These are phyloP conservation scores for Pelargonium cotyledonis DNA, from an alignment of 441 rosid genomes.

Conservation along the genomic window DNA sequence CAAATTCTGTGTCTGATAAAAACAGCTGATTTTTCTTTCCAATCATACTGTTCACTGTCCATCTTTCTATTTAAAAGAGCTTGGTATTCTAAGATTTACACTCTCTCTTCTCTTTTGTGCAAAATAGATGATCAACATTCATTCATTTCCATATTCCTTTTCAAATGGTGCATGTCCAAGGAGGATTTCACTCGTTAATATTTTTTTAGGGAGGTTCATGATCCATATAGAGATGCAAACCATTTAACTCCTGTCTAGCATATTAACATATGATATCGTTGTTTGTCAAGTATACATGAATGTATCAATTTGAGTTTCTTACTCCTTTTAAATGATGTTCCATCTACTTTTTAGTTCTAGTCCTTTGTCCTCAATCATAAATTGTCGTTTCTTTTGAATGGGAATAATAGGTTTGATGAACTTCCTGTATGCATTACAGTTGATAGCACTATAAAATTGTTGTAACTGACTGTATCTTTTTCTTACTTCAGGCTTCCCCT, in stretches of 20 bases:
- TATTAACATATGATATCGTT: too few relatives aligned
- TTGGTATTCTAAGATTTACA: background rate
- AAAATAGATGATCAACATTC: background rate
- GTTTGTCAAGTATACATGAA: too few relatives aligned
- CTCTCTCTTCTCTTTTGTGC: background rate
- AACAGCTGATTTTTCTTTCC: background rate
- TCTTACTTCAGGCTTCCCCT: conserved; percentile 48
- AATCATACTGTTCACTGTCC: background rate
- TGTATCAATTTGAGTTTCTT: too few relatives aligned
- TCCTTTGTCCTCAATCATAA: too few relatives aligned
- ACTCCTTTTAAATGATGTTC: too few relatives aligned
- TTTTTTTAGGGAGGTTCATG: background rate
- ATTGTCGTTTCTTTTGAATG: background rate
- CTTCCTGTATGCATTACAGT: background rate
- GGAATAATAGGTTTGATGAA: background rate
- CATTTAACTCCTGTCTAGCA: background rate
- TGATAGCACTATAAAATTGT: background rate
- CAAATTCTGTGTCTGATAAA: background rate
- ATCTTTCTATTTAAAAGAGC: background rate
- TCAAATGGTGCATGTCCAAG: background rate
- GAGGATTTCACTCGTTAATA: background rate
- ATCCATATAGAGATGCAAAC: background rate
- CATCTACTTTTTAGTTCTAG: too few relatives aligned
- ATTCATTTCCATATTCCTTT: background rate
- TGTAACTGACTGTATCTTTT: conserved; percentile 9